Evolutionary conservation across 768 basidiomycete genomes (phyloP), one percentile per base, ranked within the genome.

Genomic region (Cytidiella melzeri): DNA sequence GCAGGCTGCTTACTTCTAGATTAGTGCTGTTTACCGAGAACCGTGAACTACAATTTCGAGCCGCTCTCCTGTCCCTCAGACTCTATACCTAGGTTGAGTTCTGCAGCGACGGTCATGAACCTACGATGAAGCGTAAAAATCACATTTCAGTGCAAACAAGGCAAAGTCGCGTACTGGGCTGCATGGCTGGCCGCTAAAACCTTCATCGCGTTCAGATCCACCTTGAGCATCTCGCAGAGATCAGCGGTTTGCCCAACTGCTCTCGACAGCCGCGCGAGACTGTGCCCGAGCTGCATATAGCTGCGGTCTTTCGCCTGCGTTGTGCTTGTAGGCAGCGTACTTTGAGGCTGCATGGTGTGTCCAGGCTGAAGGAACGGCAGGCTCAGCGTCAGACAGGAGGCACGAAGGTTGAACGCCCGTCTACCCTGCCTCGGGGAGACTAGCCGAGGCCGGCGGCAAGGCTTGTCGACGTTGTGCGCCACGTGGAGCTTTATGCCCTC

Each of bases 261-360:
- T 18, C 78, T 67, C 43, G 83, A 79, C 65, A 92, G 81, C 43
- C 83, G 71, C 24, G 77, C 77, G 3, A 93, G 64, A 41, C 80
- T 83, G 42, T 76, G 72, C 3, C 87, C 76, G 3, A 93, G 76
- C 60, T 91, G 87, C 34, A 76, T 73, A 59, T 92, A 92, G 20
- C 92, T 80, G 48, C 87, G 69, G 57, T 90, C 83, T 67, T 92
- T 93, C 28, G 84, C 79, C 54, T 85, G 84, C 0, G 83, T 83
- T 3, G 85, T 84, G 58, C 75, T 81, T 9, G 76, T 77, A 10
- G 78, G 73, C 21, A 47, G 20, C 5, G 39, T 20, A 20, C 50
- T 43, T n/a, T 61, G 60, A 4, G 61, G 52, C 40, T 65, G 63
- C 60, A 60, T 58, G 40, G 26, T 30, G 30, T n/a, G n/a, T n/a